Percentiles rank a stretch among this genome's conserved stretches.
These are phyloP conservation scores for Citrus hindsii DNA, from an alignment of 345 rosid genomes.

Conservation along the genomic window DNA sequence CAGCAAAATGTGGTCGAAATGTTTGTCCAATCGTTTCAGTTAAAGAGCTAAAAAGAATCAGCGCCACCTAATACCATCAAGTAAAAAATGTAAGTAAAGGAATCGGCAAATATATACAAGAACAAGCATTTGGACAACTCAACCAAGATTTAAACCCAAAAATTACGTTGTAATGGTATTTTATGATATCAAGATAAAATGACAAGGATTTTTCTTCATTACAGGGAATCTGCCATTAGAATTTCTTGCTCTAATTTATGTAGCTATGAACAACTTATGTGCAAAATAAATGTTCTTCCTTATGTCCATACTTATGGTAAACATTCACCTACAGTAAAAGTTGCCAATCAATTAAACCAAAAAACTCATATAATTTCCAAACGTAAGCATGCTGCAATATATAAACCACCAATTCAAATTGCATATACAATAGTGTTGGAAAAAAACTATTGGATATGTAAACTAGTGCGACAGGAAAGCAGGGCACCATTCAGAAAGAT, in stretches of 20 bases:
- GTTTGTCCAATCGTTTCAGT: slow-evolving; percentile 93
- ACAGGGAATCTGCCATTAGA: neutral
- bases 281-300: neutral
- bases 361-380: neutral
- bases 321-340: neutral
- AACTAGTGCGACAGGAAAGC: neutral
- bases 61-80: slow-evolving; percentile 64
- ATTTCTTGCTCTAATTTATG: neutral
- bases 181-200: neutral
- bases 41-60: slow-evolving; percentile 97
- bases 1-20: slow-evolving; percentile 81
- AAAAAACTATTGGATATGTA: neutral
- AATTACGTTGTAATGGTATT: neutral
- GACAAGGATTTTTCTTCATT: neutral
- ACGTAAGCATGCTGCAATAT: neutral
- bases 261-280: neutral
- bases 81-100: neutral
- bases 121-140: neutral
- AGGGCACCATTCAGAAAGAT: neutral
- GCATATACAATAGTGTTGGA: neutral
- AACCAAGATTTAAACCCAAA: neutral
- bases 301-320: neutral
- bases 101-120: neutral
- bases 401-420: neutral
- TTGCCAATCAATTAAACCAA: neutral